phyloP scores from a whole-genome alignment of 371 early-diverging fungal species.

The Lichtheimia hyalospora region DNA sequence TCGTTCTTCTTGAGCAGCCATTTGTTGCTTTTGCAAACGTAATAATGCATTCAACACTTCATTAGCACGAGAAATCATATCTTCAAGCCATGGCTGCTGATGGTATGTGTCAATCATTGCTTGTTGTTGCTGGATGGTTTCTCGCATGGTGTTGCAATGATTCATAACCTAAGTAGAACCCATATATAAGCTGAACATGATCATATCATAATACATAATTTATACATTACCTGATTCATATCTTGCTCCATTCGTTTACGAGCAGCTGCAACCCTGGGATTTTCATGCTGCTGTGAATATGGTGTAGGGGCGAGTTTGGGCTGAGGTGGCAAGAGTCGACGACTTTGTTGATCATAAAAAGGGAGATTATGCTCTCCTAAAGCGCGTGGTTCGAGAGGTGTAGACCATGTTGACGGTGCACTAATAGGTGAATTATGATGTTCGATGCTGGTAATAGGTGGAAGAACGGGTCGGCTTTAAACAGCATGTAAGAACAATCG shows the following conservation, averaged over 20 bases:
- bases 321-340: background rate
- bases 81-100: conserved; percentile 13
- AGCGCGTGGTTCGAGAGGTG: conserved; percentile 1
- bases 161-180: conserved; percentile 6
- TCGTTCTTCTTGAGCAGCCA: conserved; percentile 14
- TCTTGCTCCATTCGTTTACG: conserved; percentile 12
- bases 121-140: conserved; percentile 11
- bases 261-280: conserved; percentile 1
- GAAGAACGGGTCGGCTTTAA: conserved; percentile 11
- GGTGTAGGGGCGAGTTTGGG: conserved; percentile 11
- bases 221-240: conserved; percentile 13
- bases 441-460: conserved; percentile 16
- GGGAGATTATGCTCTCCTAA: conserved; percentile 6
- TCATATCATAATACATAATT: too few species aligned
- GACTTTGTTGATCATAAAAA: conserved; percentile 1
- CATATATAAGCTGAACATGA: background rate
- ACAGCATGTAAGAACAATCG: too few species aligned
- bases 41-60: conserved; percentile 20
- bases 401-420: conserved; percentile 8
- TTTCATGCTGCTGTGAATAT: conserved; percentile 1
- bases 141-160: conserved; percentile 14
- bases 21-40: conserved; percentile 19
- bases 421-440: background rate
- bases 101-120: background rate
- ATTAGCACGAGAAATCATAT: conserved; percentile 17